Evolutionary conservation across 805 yeast species (phyloP).

Genomic region (Candida patagonica): DNA sequence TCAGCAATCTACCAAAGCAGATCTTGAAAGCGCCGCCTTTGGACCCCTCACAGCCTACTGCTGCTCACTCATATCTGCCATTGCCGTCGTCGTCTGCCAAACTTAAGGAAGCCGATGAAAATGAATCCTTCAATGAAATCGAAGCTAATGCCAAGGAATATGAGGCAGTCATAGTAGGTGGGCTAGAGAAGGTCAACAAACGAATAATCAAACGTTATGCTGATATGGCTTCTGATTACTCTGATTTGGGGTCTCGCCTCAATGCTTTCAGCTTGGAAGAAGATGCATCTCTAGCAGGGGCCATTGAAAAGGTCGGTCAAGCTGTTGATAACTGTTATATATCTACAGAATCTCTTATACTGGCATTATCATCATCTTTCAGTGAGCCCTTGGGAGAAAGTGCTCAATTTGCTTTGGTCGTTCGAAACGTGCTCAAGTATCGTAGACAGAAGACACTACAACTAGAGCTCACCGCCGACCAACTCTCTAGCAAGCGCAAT

Average conservation of each 20-base stretch:
- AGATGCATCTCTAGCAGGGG: constrained; percentile 34
- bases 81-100: constrained; percentile 40
- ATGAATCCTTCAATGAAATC: constrained; percentile 30
- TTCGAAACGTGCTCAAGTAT: constrained; percentile 50
- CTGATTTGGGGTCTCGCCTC: constrained; percentile 67
- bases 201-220: constrained; percentile 45
- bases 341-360: constrained; percentile 43
- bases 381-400: constrained; percentile 63
- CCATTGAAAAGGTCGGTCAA: constrained; percentile 77
- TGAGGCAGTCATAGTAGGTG: constrained; percentile 35
- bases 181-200: constrained; percentile 50
- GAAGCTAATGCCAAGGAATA: constrained; percentile 39
- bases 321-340: constrained; percentile 60
- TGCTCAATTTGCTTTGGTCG: constrained; percentile 54
- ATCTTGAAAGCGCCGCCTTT: constrained; percentile 53
- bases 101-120: constrained; percentile 30
- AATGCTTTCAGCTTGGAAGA: constrained; percentile 52
- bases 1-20: constrained; percentile 43
- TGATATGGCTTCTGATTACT: constrained; percentile 53
- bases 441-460: constrained; percentile 50
- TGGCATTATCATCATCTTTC: constrained; percentile 47
- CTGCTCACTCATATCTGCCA: constrained; percentile 56
- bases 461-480: constrained; percentile 35
- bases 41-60: constrained; percentile 46
- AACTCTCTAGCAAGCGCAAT: constrained; percentile 28